A percentile compares a stretch with the other conserved stretches of the same genome.
Evolutionary conservation across 179 eudicot species (phyloP).

Genomic region (Gypsophila paniculata): DNA sequence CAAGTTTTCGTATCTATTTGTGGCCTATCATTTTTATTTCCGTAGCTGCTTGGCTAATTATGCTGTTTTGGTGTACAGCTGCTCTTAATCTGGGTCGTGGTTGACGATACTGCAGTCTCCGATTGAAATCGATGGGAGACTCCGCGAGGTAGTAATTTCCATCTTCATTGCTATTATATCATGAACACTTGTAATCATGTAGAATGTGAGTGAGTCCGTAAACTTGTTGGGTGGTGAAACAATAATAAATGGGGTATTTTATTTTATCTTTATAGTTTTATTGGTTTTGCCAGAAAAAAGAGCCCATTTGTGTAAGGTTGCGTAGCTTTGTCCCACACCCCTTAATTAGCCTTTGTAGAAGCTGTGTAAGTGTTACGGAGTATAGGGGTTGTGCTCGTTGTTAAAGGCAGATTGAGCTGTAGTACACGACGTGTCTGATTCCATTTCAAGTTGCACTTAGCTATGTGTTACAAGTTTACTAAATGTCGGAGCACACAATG

Average conservation of each 20-base stretch:
- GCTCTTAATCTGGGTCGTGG: background rate
- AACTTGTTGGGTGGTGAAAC: background rate
- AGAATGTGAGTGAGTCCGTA: background rate
- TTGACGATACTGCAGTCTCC: background rate
- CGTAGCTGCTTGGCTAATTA: background rate
- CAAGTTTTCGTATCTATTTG: too few relatives aligned
- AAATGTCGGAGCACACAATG: background rate
- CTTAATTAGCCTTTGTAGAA: background rate
- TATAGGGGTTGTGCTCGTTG: background rate
- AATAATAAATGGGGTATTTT: too few relatives aligned
- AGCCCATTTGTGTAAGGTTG: background rate
- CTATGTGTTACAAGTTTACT: background rate
- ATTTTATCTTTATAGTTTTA: background rate
- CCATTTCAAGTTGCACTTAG: background rate
- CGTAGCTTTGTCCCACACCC: background rate
- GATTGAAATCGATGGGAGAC: constrained; percentile 1
- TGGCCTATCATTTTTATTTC: too few relatives aligned
- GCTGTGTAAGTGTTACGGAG: background rate
- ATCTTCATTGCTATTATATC: background rate
- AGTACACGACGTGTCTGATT: background rate
- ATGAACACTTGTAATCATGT: background rate
- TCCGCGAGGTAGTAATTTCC: background rate
- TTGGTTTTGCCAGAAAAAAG: background rate
- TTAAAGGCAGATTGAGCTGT: background rate
- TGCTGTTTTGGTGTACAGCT: background rate